phyloP scores from a whole-genome alignment of 2,329 filamentous ascomycete genomes.

The Sclerotinia trifoliorum region DNA sequence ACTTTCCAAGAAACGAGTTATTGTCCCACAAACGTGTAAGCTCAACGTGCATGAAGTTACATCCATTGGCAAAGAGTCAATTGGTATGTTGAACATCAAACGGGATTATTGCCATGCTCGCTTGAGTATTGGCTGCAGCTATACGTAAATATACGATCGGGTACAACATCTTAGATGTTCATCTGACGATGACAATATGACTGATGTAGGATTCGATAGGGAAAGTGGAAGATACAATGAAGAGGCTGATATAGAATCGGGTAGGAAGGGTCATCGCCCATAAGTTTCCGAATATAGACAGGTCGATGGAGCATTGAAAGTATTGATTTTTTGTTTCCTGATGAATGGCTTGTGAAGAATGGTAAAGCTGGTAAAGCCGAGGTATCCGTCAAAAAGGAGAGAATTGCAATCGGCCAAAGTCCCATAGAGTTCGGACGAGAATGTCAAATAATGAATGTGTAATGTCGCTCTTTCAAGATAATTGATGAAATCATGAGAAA shows the following conservation, averaged over 20 bases:
- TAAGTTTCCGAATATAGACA: background rate
- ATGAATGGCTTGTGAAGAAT: conserved; percentile 1
- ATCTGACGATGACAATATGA: conserved; percentile 13
- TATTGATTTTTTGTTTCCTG: conserved; percentile 1
- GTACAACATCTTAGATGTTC: conserved; percentile 16
- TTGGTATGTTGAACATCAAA: conserved; percentile 8
- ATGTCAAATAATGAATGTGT: too few species aligned
- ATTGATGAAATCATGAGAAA: background rate
- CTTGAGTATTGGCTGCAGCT: conserved; percentile 9
- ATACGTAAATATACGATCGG: conserved; percentile 8
- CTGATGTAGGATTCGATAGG: conserved; percentile 15
- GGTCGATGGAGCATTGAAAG: background rate
- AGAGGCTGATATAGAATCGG: background rate
- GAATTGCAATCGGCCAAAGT: background rate
- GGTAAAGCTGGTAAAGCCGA: background rate
- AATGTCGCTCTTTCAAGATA: background rate
- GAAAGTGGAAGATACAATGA: background rate
- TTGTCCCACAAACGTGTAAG: background rate
- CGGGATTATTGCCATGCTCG: conserved; percentile 8
- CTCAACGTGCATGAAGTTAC: conserved; percentile 6
- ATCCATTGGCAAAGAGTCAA: background rate
- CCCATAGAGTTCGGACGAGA: background rate
- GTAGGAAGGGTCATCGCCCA: background rate
- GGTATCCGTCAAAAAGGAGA: background rate
- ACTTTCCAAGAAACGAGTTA: conserved; percentile 7